Base-by-base conservation (phyloP, 352 stramenopile species). In the Phytophthora citrophthora region DNA sequence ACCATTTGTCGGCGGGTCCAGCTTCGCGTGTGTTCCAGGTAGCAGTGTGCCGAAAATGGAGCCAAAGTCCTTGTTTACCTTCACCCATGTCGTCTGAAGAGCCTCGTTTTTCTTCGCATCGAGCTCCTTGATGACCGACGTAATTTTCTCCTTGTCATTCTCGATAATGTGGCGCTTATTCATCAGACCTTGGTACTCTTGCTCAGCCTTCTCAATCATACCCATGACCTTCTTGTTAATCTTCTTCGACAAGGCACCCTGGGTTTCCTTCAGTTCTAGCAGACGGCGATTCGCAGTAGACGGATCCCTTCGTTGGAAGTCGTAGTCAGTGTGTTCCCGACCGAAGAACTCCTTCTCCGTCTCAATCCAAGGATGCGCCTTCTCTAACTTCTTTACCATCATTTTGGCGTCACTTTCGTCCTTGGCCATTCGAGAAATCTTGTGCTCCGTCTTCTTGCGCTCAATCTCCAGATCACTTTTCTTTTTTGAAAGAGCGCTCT, bases 161-260 rank as follows among this genome's bases (percentile, higher is more conserved):
- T 99, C 97, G 46, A 99, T 98, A 60, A 99, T 98, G 61, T 98
- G 91, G 10, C 89, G 87, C 80, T 99, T 99, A 64, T 97, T 92
- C 73, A 99, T 95, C 55, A 99, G 81, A 12, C 98, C 97, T 44
- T 98, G 95, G 77, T 99, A 99, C 71, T 99, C 97, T 46, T 96
- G 88, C 76, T 99, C 97, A 0, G 97, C 97, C 81, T 99, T 99
- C 53, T 99, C 98, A 71, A 99, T 99, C 97, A 99, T 99, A 31
- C 95, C 97, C 96, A 99, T 99, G 5, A 99, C 97, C 67, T 99
- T 99, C 74, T 99, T 99, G 83, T 99, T 99, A 61, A 99, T 98
- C 68, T 99, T 99, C 70, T 98, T 98, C 0, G 82, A 96, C 43
- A 99, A 71, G 39, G 82, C 82, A 23, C 90, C 91, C 71, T 99